Conservation (phyloP, 192 early-diverging fungal genomes). For the Coemansia sp. region DNA sequence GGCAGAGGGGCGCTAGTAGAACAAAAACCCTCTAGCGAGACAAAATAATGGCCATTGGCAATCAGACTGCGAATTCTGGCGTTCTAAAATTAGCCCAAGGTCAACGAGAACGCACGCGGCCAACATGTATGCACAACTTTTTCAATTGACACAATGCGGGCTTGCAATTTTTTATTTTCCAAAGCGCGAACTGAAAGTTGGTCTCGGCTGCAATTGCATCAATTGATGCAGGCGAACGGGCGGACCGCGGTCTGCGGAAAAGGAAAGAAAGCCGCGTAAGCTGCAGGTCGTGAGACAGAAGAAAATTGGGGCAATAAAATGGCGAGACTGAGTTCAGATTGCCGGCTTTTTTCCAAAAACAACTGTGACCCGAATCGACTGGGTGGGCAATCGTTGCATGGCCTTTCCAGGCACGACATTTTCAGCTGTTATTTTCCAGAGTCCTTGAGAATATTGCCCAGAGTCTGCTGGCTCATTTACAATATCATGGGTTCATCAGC, state of each 20-base stretch:
- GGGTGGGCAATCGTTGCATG: constrained; percentile 3
- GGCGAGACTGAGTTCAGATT: constrained; percentile 21
- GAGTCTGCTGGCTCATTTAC: too few relatives aligned
- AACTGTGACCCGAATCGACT: too few relatives aligned
- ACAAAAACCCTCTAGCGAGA: neutral
- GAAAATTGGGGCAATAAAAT: neutral
- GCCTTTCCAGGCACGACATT: neutral
- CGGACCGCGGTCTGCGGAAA: neutral
- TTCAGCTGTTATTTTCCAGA: neutral
- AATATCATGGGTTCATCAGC: neutral
- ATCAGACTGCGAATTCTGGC: neutral
- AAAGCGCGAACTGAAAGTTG: too few relatives aligned
- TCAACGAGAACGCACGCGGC: neutral
- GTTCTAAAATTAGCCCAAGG: neutral
- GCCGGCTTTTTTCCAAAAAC: neutral
- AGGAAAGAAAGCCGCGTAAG: neutral
- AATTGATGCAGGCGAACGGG: neutral
- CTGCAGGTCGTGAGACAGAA: neutral
- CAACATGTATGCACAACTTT: neutral
- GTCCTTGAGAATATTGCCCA: too few relatives aligned
- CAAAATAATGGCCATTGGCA: neutral
- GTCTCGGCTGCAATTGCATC: too few relatives aligned
- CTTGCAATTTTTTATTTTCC: too few relatives aligned
- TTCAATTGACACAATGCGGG: neutral
- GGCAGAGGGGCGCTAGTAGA: neutral